Base-by-base conservation (phyloP, 495 filamentous ascomycete species). In the Lasiosphaeria miniovina region DNA sequence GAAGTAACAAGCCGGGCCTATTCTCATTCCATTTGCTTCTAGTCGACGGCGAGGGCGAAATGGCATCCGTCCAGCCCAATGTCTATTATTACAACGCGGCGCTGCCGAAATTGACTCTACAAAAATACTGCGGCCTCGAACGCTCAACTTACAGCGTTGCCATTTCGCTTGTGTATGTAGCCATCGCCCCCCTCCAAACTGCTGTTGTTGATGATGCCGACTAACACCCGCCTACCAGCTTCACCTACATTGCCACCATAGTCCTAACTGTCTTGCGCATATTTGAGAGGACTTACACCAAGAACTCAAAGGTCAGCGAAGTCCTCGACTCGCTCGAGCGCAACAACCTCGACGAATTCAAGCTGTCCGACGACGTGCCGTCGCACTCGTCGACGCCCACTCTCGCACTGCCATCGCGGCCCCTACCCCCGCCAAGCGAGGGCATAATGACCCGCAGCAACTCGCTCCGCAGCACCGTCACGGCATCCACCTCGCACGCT, bases 181-280 rank as follows among this genome's bases (percentile, higher is more conserved):
- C 15, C n/a, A n/a, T 36, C 45, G 12, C 11, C 17, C 8, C 15
- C 38, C 14, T 33, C 33, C 9, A 9, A 34, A 8, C 5, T 52
- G 33, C 10, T 24, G 6, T 1, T n/a, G 6, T 24, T 34, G 15
- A 14, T 12, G 4, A 24, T 34, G 12, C 33, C 9, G 5, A 36
- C 59, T 57, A 41, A 63, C 57, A 58, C 58, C 38, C 14, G 15
- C n/a, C 8, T 8, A 41, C 0, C 41, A 75, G 73, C 15, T 73
- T 77, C 53, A 72, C 72, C 15, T 78, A 74, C 62, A 70, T 75
- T 40, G 38, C 68, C 49, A 74, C 72, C 58, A 63, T 69, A 36
- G 58, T 65, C 7, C 57, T 74, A 6, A 66, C 66, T 36, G 52
- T 65, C 8, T 51, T 78, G 7, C 66, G 69, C 12, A 63, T 76